Conservation (phyloP, 768 basidiomycete genomes). For the Dacryopinax primogenitus region DNA sequence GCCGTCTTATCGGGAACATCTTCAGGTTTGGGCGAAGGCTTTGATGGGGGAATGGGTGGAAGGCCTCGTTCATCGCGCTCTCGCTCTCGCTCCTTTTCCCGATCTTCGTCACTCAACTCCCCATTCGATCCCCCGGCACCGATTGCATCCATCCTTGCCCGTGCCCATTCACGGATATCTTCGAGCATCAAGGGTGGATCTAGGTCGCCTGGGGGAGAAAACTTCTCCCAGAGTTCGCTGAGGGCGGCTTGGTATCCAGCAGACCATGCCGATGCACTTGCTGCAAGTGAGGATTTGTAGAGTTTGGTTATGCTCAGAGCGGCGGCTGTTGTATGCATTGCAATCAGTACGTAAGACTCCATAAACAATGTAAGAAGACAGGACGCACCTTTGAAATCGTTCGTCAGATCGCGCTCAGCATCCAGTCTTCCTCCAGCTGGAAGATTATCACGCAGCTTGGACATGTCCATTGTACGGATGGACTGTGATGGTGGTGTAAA, state of each 20-base stretch:
- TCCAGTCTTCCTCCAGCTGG: neutral
- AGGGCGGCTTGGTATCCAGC: neutral
- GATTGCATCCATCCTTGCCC: neutral
- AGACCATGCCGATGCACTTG: neutral
- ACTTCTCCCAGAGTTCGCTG: neutral
- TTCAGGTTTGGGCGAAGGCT: neutral
- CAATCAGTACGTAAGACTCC: neutral
- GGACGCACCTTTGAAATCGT: constrained; percentile 1
- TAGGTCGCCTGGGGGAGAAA: no score
- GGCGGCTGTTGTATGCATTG: neutral
- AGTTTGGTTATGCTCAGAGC: constrained; percentile 1
- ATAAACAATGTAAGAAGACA: neutral
- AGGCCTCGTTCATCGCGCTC: neutral
- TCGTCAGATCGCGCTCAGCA: neutral
- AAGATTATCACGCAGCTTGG: neutral
- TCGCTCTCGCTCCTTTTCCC: neutral
- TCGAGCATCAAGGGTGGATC: neutral
- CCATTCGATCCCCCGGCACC: neutral
- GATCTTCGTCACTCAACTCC: neutral
- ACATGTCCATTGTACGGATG: neutral
- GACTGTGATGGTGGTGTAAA: neutral
- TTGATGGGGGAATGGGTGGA: neutral
- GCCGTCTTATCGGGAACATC: neutral
- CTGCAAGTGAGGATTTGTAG: neutral
- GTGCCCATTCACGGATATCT: constrained; percentile 2